Base-by-base conservation (phyloP, 2,329 filamentous ascomycete species). In the Pseudogymnoascus sp. region DNA sequence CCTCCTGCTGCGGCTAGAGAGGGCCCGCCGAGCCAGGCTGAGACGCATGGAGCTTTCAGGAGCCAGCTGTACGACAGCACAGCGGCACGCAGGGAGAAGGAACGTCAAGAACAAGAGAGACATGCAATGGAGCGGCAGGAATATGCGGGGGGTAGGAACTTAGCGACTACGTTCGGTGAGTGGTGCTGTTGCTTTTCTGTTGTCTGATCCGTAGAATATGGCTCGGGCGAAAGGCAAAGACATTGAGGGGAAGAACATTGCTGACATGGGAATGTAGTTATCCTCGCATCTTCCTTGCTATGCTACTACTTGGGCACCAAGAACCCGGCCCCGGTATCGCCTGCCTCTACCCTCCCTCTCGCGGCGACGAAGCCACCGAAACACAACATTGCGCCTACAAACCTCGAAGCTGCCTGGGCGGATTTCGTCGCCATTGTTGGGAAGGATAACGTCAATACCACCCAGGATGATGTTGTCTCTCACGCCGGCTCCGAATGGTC, bases 361-460 rank as follows among this genome's bases (percentile, higher is more conserved):
- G 73, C 74, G 65, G 78, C 80, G 61, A 77, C 80, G 10, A 76
- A 70, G 29, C 72, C 80, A n/a, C 82, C 82, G 8, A 76, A 75
- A 68, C 83, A 87, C 74, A 83, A 86, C 69, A 79, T 79, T 62
- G 81, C 81, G 66, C 80, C 83, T 64, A 79, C 83, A 68, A 87
- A 88, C 70, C 81, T 89, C 70, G 83, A 88, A 75, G 84, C 86
- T 26, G 84, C 86, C 3, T 89, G 86, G 86, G 77, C 83, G n/a
- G 86, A 89, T 74, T 87, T 89, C 65, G 81, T 81, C 63, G 80
- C 79, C 62, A 80, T 89, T 59, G 80, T 89, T 3, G 86, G 86
- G 67, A 79, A 81, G 71, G 84, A 86, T 13, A 80, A 88, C 68
- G 85, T 89, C 63, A 86, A 82, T 73, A 89, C 86, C 13, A 62